phyloP scores from a whole-genome alignment of 192 early-diverging fungal genomes.

The Oehlia diaphana region DNA sequence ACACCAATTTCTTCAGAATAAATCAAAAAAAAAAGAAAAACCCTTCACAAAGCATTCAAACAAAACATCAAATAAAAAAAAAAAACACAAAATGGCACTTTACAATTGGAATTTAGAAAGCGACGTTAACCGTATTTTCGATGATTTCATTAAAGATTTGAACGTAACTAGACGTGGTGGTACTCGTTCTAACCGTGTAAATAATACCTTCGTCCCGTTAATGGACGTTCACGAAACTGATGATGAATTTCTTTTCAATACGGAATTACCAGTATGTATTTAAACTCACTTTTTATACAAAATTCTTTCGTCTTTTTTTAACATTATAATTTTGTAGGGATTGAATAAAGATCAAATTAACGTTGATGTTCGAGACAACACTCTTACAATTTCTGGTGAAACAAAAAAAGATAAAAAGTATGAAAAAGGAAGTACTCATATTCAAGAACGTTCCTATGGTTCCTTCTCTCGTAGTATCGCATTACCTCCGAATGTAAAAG shows the following conservation, averaged over 20 bases:
- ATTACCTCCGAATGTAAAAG: slow-evolving; percentile 48
- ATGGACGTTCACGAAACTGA: slow-evolving; percentile 15
- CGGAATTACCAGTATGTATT: slow-evolving; percentile 8
- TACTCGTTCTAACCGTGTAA: neutral
- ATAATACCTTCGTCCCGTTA: neutral
- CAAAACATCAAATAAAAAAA: too few species aligned
- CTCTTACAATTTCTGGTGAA: slow-evolving; percentile 49
- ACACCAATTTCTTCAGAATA: too few species aligned
- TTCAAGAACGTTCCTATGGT: slow-evolving; percentile 53
- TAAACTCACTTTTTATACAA: neutral
- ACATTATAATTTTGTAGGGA: slow-evolving; percentile 30
- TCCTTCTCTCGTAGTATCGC: slow-evolving; percentile 47
- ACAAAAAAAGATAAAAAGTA: slow-evolving; percentile 32
- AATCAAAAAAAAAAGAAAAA: too few species aligned
- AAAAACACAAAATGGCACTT: too few species aligned
- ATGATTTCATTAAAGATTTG: slow-evolving; percentile 12
- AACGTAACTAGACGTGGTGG: neutral
- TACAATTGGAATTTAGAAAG: too few species aligned
- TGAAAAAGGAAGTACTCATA: slow-evolving; percentile 42
- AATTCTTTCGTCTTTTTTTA: neutral
- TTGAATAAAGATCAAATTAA: slow-evolving; percentile 56
- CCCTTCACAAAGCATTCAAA: too few species aligned
- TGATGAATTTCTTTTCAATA: neutral
- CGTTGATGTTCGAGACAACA: slow-evolving; percentile 46
- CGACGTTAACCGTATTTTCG: neutral